phyloP scores from a whole-genome alignment of 768 basidiomycete species.

The Lactarius akahatsu region DNA sequence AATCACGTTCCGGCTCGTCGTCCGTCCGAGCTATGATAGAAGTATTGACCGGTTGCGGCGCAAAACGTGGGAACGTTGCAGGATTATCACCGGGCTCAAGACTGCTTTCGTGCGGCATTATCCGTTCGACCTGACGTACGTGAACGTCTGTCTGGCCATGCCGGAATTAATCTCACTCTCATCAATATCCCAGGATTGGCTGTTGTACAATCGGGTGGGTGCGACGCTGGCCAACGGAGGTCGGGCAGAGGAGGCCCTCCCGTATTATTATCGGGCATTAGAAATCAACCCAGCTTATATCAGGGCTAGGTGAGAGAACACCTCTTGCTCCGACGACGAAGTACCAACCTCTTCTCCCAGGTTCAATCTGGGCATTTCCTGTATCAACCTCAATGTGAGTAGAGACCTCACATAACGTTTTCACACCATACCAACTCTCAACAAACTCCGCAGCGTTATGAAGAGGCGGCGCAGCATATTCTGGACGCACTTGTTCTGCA shows the following conservation, averaged over 20 bases:
- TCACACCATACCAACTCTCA: constrained; percentile 20
- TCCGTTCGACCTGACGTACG: constrained; percentile 82
- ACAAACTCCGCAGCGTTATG: constrained; percentile 57
- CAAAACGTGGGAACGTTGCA: constrained; percentile 34
- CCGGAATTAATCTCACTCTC: background rate
- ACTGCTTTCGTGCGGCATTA: constrained; percentile 90
- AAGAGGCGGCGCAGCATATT: constrained; percentile 83
- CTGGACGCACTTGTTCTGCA: constrained; percentile 88
- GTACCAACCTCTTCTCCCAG: constrained; percentile 39
- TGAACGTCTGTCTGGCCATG: constrained; percentile 1
- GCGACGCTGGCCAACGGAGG: constrained; percentile 94
- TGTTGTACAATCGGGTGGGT: constrained; percentile 90
- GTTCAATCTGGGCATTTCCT: constrained; percentile 92
- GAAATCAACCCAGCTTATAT: constrained; percentile 89
- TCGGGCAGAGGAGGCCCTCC: constrained; percentile 71
- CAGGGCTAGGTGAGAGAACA: constrained; percentile 66
- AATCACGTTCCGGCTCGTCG: constrained; percentile 2
- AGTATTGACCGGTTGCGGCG: background rate
- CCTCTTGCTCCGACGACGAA: background rate
- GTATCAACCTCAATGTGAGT: constrained; percentile 75
- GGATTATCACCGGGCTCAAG: constrained; percentile 90
- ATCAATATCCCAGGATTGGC: constrained; percentile 67
- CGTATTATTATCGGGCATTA: constrained; percentile 83
- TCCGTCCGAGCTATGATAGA: background rate
- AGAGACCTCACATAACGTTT: constrained; percentile 32